A percentile compares a stretch with the other conserved stretches of the same genome.
Evolutionary conservation across 2,329 filamentous ascomycete genomes (phyloP).

Genomic region (Penicillium brevicompactum): DNA sequence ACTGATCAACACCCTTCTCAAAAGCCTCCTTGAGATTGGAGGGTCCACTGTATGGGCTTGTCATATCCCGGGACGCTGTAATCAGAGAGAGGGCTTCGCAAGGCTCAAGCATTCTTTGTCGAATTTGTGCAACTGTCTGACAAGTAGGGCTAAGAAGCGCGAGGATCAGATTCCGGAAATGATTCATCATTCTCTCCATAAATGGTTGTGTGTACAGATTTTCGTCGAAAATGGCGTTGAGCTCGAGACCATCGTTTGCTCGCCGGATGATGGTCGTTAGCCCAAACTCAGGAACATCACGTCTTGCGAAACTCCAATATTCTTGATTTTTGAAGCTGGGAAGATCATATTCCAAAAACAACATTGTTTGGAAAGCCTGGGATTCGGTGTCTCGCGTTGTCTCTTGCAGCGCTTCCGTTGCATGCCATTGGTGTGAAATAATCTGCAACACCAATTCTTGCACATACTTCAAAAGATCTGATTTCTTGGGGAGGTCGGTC

Average conservation of each 20-base stretch:
- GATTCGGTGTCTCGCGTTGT: neutral
- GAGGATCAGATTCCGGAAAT: neutral
- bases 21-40: neutral
- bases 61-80: neutral
- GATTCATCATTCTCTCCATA: neutral
- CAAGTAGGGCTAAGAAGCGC: neutral
- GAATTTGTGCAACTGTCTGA: neutral
- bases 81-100: neutral
- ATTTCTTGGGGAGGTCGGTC: neutral
- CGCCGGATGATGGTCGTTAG: neutral
- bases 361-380: neutral
- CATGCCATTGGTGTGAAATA: neutral
- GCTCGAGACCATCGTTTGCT: neutral
- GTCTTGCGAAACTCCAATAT: neutral
- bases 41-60: neutral
- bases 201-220: neutral
- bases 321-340: neutral
- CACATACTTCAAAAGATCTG: neutral
- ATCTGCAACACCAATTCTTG: neutral
- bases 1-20: neutral
- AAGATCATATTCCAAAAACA: neutral
- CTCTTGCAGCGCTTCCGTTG: neutral
- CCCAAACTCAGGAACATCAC: neutral
- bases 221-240: neutral
- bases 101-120: neutral